Percentiles rank a stretch among this genome's conserved stretches.
Evolutionary conservation across 805 yeast genomes (phyloP).

Genomic region (Wickerhamomyces hampshirensis): DNA sequence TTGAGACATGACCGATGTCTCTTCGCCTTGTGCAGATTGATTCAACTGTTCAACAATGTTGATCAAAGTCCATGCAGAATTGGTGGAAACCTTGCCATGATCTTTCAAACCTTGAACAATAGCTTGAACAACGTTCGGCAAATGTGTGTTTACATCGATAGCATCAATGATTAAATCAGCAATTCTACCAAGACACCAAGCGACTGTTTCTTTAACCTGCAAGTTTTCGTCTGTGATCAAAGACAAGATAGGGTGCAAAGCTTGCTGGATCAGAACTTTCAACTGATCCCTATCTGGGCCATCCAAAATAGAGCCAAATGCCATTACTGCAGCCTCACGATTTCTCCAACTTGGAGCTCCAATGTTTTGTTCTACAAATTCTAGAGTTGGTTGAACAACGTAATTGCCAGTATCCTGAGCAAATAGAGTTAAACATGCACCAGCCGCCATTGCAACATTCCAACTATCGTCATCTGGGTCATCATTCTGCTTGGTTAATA

Average conservation of each 20-base stretch:
- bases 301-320: conserved; percentile 93
- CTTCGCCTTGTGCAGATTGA: conserved; percentile 39
- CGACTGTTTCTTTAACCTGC: conserved; percentile 94
- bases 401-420: conserved; percentile 87
- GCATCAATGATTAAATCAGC: conserved; percentile 83
- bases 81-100: conserved; percentile 91
- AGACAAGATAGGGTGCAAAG: conserved; percentile 69
- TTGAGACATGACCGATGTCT: conserved; percentile 62
- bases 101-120: conserved; percentile 78
- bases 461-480: conserved; percentile 95
- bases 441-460: conserved; percentile 99
- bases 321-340: conserved; percentile 98
- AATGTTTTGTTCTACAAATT: conserved; percentile 76
- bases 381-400: conserved; percentile 79
- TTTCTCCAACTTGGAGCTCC: conserved; percentile 65
- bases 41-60: conserved; percentile 82
- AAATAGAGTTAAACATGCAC: conserved; percentile 90
- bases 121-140: conserved; percentile 71
- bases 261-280: conserved; percentile 67
- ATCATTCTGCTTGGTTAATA: conserved; percentile 85
- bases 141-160: conserved; percentile 56
- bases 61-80: conserved; percentile 96
- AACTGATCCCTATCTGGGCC: conserved; percentile 82
- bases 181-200: conserved; percentile 97
- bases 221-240: conserved; percentile 71